Evolutionary conservation across 495 filamentous ascomycete genomes (phyloP).

Genomic region (Hypoxylon subgilvum): DNA sequence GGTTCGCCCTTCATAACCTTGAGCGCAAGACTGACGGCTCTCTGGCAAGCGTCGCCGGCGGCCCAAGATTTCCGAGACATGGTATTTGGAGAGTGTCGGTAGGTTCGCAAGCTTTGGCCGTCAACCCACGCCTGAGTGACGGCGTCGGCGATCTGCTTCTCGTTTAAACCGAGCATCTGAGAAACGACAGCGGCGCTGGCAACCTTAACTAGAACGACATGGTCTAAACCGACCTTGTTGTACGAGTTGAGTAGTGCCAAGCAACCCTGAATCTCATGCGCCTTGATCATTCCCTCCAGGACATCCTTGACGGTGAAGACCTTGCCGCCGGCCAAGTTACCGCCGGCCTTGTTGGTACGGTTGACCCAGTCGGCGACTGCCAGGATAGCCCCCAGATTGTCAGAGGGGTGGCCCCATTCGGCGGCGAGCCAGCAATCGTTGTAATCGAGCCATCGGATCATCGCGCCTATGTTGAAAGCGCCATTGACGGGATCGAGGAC

Average conservation of each 20-base stretch:
- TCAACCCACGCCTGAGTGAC: conserved; percentile 98
- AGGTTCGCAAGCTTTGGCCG: conserved; percentile 93
- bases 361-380: conserved; percentile 97
- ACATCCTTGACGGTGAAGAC: conserved; percentile 86
- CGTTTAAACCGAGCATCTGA: conserved; percentile 87
- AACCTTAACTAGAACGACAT: conserved; percentile 97
- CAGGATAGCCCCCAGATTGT: conserved; percentile 95
- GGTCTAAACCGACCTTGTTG: conserved; percentile 97
- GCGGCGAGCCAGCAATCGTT: conserved; percentile 99
- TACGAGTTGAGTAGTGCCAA: conserved; percentile 95
- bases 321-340: conserved; percentile 84
- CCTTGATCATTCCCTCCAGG: conserved; percentile 98
- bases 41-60: conserved; percentile 95
- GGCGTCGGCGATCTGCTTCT: conserved; percentile 91
- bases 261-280: conserved; percentile 98
- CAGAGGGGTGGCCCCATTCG: conserved; percentile 97
- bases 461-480: conserved; percentile 97
- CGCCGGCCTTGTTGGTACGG: conserved; percentile 90
- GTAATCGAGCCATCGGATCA: conserved; percentile 99
- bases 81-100: conserved; percentile 96
- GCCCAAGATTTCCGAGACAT: conserved; percentile 99
- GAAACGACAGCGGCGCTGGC: conserved; percentile 92
- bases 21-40: conserved; percentile 89
- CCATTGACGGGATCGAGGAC: conserved; percentile 93
- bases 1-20: conserved; percentile 93